Conservation (phyloP, 2,329 filamentous ascomycete species). For the Penicillium sp. region DNA sequence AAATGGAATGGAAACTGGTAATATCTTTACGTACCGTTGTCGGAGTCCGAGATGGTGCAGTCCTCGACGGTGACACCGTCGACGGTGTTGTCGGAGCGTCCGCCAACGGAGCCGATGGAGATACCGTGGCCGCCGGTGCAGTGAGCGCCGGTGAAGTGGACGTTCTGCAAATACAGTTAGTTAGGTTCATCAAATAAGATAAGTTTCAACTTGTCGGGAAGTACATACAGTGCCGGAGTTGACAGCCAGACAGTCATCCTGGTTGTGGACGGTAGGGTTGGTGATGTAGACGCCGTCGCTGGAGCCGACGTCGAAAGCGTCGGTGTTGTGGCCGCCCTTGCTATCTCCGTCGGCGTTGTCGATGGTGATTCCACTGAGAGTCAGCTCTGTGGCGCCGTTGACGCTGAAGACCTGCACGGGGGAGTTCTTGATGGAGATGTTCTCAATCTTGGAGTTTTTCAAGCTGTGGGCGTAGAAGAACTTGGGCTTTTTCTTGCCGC, state of each 20-base stretch:
- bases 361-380: constrained; percentile 52
- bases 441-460: constrained; percentile 30
- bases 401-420: constrained; percentile 40
- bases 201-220: too few species aligned
- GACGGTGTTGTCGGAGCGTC: constrained; percentile 55
- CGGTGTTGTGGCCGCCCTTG: constrained; percentile 52
- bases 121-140: constrained; percentile 43
- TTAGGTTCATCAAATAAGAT: too few species aligned
- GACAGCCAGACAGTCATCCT: constrained; percentile 60
- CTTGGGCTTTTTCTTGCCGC: constrained; percentile 64
- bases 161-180: constrained; percentile 18
- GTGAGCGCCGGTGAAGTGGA: constrained; percentile 30
- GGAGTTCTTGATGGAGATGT: constrained; percentile 34
- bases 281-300: constrained; percentile 46
- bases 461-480: constrained; percentile 54
- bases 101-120: constrained; percentile 59
- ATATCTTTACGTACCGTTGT: constrained; percentile 44
- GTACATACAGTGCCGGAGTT: constrained; percentile 51
- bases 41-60: constrained; percentile 50
- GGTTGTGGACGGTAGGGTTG: constrained; percentile 55
- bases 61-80: constrained; percentile 51
- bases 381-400: constrained; percentile 49
- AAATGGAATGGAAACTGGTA: too few species aligned
- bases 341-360: constrained; percentile 57
- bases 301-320: constrained; percentile 37